Evolutionary conservation across 140 eudicot species (phyloP).

Genomic region (Cichorium intybus): DNA sequence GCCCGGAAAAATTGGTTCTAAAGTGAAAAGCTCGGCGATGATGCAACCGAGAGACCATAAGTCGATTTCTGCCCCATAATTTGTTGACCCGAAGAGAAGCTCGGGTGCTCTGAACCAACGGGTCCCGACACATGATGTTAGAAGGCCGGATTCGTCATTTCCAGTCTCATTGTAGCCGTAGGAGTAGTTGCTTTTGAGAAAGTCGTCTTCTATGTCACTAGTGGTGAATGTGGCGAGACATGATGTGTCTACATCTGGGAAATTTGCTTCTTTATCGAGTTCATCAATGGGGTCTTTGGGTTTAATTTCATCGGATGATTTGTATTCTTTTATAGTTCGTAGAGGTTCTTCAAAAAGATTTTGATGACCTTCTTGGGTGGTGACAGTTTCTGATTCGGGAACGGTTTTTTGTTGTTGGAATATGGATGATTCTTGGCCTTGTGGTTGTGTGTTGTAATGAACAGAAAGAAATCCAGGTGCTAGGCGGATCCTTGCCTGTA

Average conservation of each 20-base stretch:
- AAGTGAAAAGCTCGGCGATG: constrained; percentile 77
- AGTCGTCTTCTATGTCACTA: constrained; percentile 74
- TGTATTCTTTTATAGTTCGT: constrained; percentile 28
- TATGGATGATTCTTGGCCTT: constrained; percentile 20
- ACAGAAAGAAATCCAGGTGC: constrained; percentile 59
- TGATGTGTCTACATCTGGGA: constrained; percentile 73
- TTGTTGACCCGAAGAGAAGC: constrained; percentile 84
- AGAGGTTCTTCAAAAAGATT: constrained; percentile 26
- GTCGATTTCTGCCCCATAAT: constrained; percentile 75
- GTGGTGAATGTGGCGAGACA: constrained; percentile 84
- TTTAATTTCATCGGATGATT: constrained; percentile 37
- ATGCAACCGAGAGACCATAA: constrained; percentile 95
- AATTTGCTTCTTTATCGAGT: constrained; percentile 53
- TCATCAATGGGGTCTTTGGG: constrained; percentile 43
- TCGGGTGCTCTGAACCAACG: constrained; percentile 98
- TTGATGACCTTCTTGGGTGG: constrained; percentile 11
- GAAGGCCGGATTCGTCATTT: constrained; percentile 39
- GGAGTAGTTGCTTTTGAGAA: constrained; percentile 41
- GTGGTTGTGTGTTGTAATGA: constrained; percentile 31
- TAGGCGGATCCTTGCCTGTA: constrained; percentile 91
- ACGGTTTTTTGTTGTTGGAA: constrained; percentile 34
- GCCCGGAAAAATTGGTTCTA: constrained; percentile 83
- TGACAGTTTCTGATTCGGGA: constrained; percentile 18
- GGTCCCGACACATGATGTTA: constrained; percentile 95
- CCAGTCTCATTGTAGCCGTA: constrained; percentile 53